Base-by-base conservation (phyloP, 371 early-diverging fungal species). In the Mortierella sp. region DNA sequence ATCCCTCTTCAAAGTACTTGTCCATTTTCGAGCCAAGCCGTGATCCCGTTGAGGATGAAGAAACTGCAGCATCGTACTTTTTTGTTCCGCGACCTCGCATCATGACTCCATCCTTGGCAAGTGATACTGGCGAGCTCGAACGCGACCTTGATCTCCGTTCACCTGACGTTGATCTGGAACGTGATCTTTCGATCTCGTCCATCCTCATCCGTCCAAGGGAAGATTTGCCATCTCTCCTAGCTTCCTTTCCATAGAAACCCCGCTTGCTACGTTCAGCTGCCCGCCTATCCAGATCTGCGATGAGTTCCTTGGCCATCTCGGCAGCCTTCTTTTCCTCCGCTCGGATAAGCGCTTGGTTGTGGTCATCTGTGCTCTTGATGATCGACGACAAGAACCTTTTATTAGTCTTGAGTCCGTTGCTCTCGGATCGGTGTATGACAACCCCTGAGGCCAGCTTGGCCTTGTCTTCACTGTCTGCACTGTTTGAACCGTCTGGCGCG, bases 351-450 rank as follows among this genome's bases (percentile, higher is more conserved):
- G 87, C 83, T 63, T 92, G 85, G 61, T 93, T 93, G 67, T 92
- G 92, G 49, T 82, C 80, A 67, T 91, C 90, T 0, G 92, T 91
- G 57, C 82, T 85, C 61, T 85, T 85, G 41, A 93, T 87, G 38
- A 93, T 82, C 42, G 84, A 87, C 10, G 88, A 71, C 28, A 93
- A 76, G 59, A 93, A 93, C 38, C 91, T 81, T 54, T 86, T 91
- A 66, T 91, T 91, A 26, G 87, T 85, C 64, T 84, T 87, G 13
- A 87, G 86, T 0, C 83, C 71, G 28, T 80, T 84, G 55, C 71
- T 76, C 13, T 76, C 68, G 0, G 74, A 61, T 14, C 76, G 60
- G 19, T 58, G 54, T 38, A 74, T n/a, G 2, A 74, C 19, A 0
- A 54, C 60, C 1, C 73, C 73, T 13, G 73, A 67, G 21, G 51